A percentile compares a stretch with the other conserved stretches of the same genome.
Conservation (phyloP, 2,329 filamentous ascomycete genomes). For the Aspergillus costaricaensis region DNA sequence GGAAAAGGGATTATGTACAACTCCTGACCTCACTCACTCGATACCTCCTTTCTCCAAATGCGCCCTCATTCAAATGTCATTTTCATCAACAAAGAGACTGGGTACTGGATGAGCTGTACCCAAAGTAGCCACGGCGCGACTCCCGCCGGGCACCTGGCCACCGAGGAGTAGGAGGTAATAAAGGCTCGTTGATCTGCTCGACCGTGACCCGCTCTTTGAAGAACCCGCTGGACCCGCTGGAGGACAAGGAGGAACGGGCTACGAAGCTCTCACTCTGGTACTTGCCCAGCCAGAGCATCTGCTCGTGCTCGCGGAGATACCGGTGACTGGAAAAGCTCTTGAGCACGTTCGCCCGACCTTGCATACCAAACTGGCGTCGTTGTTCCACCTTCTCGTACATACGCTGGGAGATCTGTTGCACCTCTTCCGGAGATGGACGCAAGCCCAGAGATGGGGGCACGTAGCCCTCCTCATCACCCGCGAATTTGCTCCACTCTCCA, state of each 20-base stretch:
- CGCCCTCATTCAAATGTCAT: not conserved
- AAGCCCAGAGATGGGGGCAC: slow-evolving; percentile 47
- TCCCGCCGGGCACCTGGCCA: slow-evolving; percentile 1
- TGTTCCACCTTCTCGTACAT: slow-evolving; percentile 62
- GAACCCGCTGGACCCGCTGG: slow-evolving; percentile 8
- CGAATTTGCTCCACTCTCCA: slow-evolving; percentile 61
- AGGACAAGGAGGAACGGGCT: slow-evolving; percentile 10
- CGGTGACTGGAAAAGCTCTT: slow-evolving; percentile 60
- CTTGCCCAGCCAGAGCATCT: slow-evolving; percentile 56
- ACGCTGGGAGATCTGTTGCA: slow-evolving; percentile 55
- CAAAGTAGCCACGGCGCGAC: not conserved
- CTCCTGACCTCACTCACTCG: not conserved
- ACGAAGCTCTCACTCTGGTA: slow-evolving; percentile 21
- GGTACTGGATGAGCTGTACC: slow-evolving; percentile 4
- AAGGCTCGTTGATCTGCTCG: not conserved
- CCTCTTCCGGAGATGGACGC: slow-evolving; percentile 52
- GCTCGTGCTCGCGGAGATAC: slow-evolving; percentile 63
- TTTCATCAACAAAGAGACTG: not conserved
- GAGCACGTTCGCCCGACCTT: slow-evolving; percentile 58
- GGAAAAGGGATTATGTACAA: not conserved
- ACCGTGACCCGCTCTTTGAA: slow-evolving; percentile 6
- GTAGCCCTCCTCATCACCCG: slow-evolving; percentile 49
- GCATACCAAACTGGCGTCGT: slow-evolving; percentile 60
- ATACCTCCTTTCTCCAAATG: not conserved
- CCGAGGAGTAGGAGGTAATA: not conserved